Conservation (phyloP, 129 eudicot species). For the Gnaphalium uliginosum region DNA sequence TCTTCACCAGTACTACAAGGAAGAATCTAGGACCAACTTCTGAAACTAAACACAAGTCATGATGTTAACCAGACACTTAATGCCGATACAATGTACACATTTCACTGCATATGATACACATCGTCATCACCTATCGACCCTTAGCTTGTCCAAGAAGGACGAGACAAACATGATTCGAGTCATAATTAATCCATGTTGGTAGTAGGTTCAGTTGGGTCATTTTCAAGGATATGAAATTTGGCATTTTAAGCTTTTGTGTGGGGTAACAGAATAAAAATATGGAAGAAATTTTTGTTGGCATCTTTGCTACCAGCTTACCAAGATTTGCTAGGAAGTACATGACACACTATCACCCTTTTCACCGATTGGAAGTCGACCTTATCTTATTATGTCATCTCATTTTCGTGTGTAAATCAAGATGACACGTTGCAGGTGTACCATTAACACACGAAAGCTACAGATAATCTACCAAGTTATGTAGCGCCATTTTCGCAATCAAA, state of each 20-base stretch:
- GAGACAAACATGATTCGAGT: constrained; percentile 14
- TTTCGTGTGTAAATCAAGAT: constrained; percentile 18
- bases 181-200: constrained; percentile 22
- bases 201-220: constrained; percentile 19
- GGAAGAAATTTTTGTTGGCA: constrained; percentile 7
- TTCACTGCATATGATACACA: not conserved
- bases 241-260: constrained; percentile 32
- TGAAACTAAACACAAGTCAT: constrained; percentile 22
- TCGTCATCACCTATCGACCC: constrained; percentile 12
- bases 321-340: not conserved
- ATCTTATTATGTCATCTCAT: constrained; percentile 19
- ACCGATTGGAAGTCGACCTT: constrained; percentile 20
- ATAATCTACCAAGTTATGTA: constrained; percentile 20
- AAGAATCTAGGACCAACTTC: constrained; percentile 20
- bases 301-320: not conserved
- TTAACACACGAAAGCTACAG: constrained; percentile 33
- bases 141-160: constrained; percentile 17
- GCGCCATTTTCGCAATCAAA: constrained; percentile 28
- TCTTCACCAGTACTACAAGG: not conserved
- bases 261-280: constrained; percentile 19
- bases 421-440: constrained; percentile 17
- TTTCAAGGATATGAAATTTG: constrained; percentile 37
- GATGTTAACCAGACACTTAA: constrained; percentile 5
- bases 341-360: not conserved
- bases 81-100: constrained; percentile 12